Percentiles rank a stretch among this genome's conserved stretches.
Conservation (phyloP, 495 filamentous ascomycete genomes). For the Penicillium odoratum region DNA sequence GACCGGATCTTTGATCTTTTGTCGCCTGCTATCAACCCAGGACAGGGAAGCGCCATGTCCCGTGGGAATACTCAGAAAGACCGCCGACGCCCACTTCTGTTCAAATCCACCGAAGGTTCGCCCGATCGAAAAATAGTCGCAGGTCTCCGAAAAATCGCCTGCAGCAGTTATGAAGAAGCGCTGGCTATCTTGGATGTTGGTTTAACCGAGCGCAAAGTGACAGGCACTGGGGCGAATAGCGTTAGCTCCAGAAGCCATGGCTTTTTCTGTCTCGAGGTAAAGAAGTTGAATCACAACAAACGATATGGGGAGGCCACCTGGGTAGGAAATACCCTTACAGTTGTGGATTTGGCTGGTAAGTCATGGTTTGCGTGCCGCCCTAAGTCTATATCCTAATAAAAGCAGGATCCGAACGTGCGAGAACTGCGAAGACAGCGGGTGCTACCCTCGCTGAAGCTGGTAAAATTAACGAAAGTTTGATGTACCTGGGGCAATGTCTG, state of each 20-base stretch:
- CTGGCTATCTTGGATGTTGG: constrained; percentile 89
- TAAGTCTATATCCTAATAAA: constrained; percentile 15
- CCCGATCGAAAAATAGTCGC: constrained; percentile 89
- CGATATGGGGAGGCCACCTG: constrained; percentile 58
- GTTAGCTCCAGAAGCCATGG: constrained; percentile 90
- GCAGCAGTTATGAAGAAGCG: constrained; percentile 81
- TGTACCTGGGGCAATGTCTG: constrained; percentile 97
- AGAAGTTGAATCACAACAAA: constrained; percentile 65
- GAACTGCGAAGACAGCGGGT: constrained; percentile 90
- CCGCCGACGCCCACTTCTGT: constrained; percentile 72
- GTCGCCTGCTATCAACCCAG: constrained; percentile 49
- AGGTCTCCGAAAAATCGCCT: constrained; percentile 86
- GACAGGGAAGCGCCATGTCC: constrained; percentile 41
- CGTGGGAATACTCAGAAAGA: constrained; percentile 59
- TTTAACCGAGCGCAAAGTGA: constrained; percentile 80
- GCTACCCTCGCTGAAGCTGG: constrained; percentile 92
- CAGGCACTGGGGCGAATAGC: constrained; percentile 86
- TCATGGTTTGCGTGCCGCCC: not conserved
- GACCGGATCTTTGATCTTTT: constrained; percentile 96
- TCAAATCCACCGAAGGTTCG: constrained; percentile 83
- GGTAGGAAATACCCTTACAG: constrained; percentile 78
- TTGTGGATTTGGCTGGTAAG: constrained; percentile 88
- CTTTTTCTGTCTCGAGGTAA: constrained; percentile 94
- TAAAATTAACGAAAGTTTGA: constrained; percentile 95
- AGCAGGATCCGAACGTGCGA: constrained; percentile 79